These are phyloP conservation scores for Aspergillus pseudoglaucus DNA, from an alignment of 2,329 filamentous ascomycete genomes.

Conservation along the genomic window DNA sequence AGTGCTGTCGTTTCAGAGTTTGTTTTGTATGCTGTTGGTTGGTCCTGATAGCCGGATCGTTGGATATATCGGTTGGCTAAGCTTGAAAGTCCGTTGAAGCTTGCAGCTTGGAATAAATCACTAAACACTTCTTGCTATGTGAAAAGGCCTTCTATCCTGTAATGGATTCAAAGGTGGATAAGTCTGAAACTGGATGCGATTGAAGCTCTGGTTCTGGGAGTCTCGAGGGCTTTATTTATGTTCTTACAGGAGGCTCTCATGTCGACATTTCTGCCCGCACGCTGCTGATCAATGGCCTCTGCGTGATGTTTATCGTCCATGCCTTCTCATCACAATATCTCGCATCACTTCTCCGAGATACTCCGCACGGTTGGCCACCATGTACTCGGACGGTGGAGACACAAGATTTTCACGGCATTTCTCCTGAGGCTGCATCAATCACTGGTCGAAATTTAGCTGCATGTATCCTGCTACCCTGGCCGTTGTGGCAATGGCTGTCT, in stretches of 20 bases:
- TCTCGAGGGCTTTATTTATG: constrained; percentile 35
- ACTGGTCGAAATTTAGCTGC: constrained; percentile 29
- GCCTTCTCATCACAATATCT: constrained; percentile 22
- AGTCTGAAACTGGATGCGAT: constrained; percentile 28
- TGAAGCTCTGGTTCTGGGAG: constrained; percentile 17
- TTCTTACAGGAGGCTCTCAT: constrained; percentile 24
- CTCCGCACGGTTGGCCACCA: constrained; percentile 29
- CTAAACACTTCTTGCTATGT: constrained; percentile 17
- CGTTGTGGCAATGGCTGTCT: constrained; percentile 30
- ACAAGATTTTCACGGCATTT: constrained; percentile 26
- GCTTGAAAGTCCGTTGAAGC: constrained; percentile 11
- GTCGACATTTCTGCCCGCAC: constrained; percentile 17
- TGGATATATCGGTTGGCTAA: constrained; percentile 29
- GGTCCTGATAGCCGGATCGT: constrained; percentile 17
- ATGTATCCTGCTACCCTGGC: constrained; percentile 24
- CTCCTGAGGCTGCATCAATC: constrained; percentile 25
- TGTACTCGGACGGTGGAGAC: constrained; percentile 28
- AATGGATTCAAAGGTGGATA: constrained; percentile 14
- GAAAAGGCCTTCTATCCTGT: constrained; percentile 15
- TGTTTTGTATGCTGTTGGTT: constrained; percentile 26
- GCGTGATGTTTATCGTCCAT: constrained; percentile 28
- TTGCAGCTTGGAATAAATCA: constrained; percentile 11
- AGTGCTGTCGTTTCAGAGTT: constrained; percentile 29
- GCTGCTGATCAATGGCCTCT: constrained; percentile 27
- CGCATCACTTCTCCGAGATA: constrained; percentile 21